Base-by-base conservation (phyloP, 306 rosid genomes). In the Coriaria nepalensis region DNA sequence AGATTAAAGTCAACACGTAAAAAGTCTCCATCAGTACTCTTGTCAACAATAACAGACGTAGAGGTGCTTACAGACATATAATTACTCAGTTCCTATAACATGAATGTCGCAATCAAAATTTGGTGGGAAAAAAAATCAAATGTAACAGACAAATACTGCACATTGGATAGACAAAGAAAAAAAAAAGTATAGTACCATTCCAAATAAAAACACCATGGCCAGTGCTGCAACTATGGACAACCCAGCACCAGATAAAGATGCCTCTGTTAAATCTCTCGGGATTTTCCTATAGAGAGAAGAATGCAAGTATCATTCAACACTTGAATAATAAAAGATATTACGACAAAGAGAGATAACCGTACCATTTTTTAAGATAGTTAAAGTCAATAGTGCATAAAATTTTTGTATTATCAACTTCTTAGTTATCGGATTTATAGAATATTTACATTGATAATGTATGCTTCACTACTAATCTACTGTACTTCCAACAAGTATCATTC, bases 191-290 rank as follows among this genome's bases (percentile, higher is more conserved):
- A 80, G 42, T 56, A 84, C 97, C 97, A 90, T 90, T 81, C 97
- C 97, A 75, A 90, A 90, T 60, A 90, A 77, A 73, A 90, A 84
- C 77, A 77, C 57, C 77, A 90, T 90, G 50, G 56, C 52, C 37
- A 90, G 76, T 45, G 97, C 97, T 51, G 97, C 94, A 44, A 79
- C 8, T 20, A 84, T 75, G 57, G 95, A 90, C 71, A 90, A 73
- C 61, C 97, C 95, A 6, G 97, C 95, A 62, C 97, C 97, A 8
- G 97, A 81, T 57, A 90, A 40, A 13, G 97, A 78, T 2, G 97
- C 94, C 80, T 84, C 97, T 5, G 97, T 84, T 75, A 90, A 79
- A 75, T 90, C 97, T 69, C 97, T 79, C 2, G 97, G 97, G 55
- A 90, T 90, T 78, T 90, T 90, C 70, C 97, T 90, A 84, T 57